Conservation (phyloP, 2,329 filamentous ascomycete genomes). For the Aureobasidium pullulans region DNA sequence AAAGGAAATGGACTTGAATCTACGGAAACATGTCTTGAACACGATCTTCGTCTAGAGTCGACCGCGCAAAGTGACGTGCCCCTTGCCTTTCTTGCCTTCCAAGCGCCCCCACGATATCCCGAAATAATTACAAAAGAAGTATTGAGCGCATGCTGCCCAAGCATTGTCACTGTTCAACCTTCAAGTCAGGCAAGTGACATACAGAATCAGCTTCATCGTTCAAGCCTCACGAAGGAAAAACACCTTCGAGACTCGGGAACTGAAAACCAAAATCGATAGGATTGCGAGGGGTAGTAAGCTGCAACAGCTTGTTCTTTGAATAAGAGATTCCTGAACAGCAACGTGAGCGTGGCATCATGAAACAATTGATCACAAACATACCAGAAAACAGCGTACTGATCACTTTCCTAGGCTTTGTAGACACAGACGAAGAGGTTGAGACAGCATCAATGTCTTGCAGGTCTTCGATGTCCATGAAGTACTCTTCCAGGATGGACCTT, state of each 20-base stretch:
- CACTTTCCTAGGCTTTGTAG: not conserved
- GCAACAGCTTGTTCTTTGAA: not conserved
- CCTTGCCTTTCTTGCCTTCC: no score
- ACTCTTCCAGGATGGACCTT: not conserved
- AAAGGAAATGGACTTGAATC: no score
- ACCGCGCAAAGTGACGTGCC: no score
- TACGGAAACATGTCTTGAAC: no score
- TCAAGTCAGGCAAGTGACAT: conserved; percentile 57
- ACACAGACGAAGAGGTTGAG: not conserved
- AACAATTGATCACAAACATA: not conserved
- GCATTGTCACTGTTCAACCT: no score
- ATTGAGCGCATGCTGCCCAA: no score
- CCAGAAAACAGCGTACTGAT: not conserved
- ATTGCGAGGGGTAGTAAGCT: not conserved
- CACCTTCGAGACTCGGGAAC: not conserved
- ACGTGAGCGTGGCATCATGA: not conserved
- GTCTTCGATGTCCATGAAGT: conserved; percentile 5
- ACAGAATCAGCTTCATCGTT: conserved; percentile 1
- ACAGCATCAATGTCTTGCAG: not conserved
- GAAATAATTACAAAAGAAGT: no score
- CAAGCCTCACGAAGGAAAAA: not conserved
- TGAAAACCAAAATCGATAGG: not conserved
- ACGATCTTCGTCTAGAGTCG: no score
- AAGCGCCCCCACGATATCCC: no score
- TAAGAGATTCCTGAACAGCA: not conserved